These are phyloP conservation scores for Gossypium stocksii DNA, from an alignment of 345 rosid species.

Conservation along the genomic window DNA sequence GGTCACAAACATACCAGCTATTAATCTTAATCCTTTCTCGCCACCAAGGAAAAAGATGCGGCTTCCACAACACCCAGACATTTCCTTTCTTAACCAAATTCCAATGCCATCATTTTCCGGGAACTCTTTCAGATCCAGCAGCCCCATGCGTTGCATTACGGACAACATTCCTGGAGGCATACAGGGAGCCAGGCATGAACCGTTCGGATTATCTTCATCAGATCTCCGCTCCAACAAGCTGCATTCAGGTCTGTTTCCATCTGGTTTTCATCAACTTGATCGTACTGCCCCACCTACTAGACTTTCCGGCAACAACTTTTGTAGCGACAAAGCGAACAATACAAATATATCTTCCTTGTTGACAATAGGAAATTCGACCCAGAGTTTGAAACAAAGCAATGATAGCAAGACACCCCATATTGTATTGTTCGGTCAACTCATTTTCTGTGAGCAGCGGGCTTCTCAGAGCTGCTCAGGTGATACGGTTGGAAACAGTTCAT, in stretches of 20 bases:
- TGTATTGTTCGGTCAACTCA: slow-evolving; percentile 77
- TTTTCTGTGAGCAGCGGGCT: slow-evolving; percentile 55
- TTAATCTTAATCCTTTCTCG: slow-evolving; percentile 66
- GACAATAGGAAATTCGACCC: slow-evolving; percentile 51
- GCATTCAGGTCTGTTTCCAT: slow-evolving; percentile 44
- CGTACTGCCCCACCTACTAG: slow-evolving; percentile 34
- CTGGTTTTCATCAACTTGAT: slow-evolving; percentile 40
- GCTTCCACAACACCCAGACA: slow-evolving; percentile 55
- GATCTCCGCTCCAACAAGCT: slow-evolving; percentile 62
- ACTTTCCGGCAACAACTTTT: slow-evolving; percentile 23
- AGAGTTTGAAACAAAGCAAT: slow-evolving; percentile 32
- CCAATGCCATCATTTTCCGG: slow-evolving; percentile 59
- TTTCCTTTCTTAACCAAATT: slow-evolving; percentile 46
- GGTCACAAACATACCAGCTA: slow-evolving; percentile 69
- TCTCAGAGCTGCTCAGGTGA: slow-evolving; percentile 65
- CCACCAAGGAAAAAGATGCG: slow-evolving; percentile 88
- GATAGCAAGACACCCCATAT: slow-evolving; percentile 63
- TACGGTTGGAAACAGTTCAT: slow-evolving; percentile 43
- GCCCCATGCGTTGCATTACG: slow-evolving; percentile 58
- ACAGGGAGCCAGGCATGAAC: slow-evolving; percentile 99
- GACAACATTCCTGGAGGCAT: slow-evolving; percentile 90
- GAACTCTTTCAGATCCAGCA: slow-evolving; percentile 53
- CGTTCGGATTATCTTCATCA: slow-evolving; percentile 63
- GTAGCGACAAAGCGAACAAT: slow-evolving; percentile 24
- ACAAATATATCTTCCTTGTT: slow-evolving; percentile 55